These are phyloP conservation scores for Endocarpon pusillum DNA, from an alignment of 495 filamentous ascomycete genomes.

Conservation along the genomic window DNA sequence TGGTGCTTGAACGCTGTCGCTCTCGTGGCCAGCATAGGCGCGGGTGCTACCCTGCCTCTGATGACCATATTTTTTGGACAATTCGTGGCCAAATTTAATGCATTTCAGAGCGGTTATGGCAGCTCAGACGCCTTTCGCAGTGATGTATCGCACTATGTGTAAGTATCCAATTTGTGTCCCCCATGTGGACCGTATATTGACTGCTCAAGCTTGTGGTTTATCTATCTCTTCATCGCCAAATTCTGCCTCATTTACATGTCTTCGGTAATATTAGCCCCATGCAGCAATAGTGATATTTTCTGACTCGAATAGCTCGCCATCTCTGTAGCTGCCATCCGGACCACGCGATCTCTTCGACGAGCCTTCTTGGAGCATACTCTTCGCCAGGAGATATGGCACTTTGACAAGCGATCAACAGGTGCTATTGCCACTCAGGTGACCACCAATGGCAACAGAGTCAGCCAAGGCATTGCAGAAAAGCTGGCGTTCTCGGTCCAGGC, in stretches of 20 bases:
- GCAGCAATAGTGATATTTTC: constrained; percentile 71
- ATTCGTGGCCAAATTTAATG: constrained; percentile 21
- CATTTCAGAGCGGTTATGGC: constrained; percentile 13
- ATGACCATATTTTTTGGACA: constrained; percentile 31
- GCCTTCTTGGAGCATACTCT: constrained; percentile 68
- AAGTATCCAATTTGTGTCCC: constrained; percentile 14
- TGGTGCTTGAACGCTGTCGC: constrained; percentile 13
- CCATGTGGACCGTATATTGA: constrained; percentile 12
- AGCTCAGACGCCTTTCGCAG: constrained; percentile 9
- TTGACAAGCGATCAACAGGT: constrained; percentile 79
- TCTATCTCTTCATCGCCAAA: constrained; percentile 78
- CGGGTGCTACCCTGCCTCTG: constrained; percentile 29
- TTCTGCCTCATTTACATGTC: constrained; percentile 66
- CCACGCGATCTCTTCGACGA: constrained; percentile 15
- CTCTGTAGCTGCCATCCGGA: constrained; percentile 14
- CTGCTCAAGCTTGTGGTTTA: constrained; percentile 45
- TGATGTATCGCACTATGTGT: constrained; percentile 24
- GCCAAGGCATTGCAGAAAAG: constrained; percentile 81
- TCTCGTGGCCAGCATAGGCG: constrained; percentile 26
- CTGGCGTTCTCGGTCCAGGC: constrained; percentile 59
- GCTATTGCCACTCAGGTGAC: constrained; percentile 90
- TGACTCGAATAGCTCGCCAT: constrained; percentile 76
- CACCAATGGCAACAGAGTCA: constrained; percentile 73
- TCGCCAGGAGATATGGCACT: constrained; percentile 83
- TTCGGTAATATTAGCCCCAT: constrained; percentile 85